Percentiles rank a stretch among this genome's conserved stretches.
Conservation (phyloP, 1,284 basidiomycete species). For the Tilletia horrida region DNA sequence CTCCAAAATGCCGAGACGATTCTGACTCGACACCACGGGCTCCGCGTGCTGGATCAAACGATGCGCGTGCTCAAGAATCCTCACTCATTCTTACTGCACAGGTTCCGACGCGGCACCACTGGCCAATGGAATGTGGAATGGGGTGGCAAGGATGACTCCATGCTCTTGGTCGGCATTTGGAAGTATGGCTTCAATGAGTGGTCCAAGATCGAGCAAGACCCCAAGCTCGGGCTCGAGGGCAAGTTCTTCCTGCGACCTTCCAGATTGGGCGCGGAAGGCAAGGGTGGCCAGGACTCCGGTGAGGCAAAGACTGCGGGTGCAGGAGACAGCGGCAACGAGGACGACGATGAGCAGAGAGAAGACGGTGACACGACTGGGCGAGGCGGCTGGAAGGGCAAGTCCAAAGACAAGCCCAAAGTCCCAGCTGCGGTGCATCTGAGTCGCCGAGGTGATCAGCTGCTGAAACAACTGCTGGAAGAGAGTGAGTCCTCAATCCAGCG, state of each 20-base stretch:
- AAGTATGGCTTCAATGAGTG: constrained; percentile 93
- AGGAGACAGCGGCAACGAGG: constrained; percentile 41
- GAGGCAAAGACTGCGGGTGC: constrained; percentile 60
- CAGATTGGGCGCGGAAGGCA: constrained; percentile 74
- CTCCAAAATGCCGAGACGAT: constrained; percentile 98
- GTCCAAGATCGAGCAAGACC: constrained; percentile 90
- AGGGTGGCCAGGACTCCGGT: constrained; percentile 14
- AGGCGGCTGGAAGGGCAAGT: constrained; percentile 16
- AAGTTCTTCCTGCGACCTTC: constrained; percentile 76
- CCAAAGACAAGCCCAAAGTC: constrained; percentile 61
- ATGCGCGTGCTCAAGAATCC: constrained; percentile 62
- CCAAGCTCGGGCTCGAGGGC: constrained; percentile 74
- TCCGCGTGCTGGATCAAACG: constrained; percentile 76
- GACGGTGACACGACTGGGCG: constrained; percentile 20
- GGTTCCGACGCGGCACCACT: constrained; percentile 87
- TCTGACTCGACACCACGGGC: constrained; percentile 80
- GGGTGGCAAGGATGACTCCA: constrained; percentile 87
- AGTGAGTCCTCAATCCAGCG: constrained; percentile 55
- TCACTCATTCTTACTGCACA: constrained; percentile 70
- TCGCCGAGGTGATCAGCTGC: constrained; percentile 88
- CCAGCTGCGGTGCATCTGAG: constrained; percentile 97
- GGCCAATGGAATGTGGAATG: constrained; percentile 95
- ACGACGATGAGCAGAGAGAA: constrained; percentile 41
- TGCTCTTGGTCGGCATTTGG: constrained; percentile 89
- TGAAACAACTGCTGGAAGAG: constrained; percentile 82